Evolutionary conservation across 2,329 filamentous ascomycete species (phyloP).

Genomic region (Sordariomycetes sp.): DNA sequence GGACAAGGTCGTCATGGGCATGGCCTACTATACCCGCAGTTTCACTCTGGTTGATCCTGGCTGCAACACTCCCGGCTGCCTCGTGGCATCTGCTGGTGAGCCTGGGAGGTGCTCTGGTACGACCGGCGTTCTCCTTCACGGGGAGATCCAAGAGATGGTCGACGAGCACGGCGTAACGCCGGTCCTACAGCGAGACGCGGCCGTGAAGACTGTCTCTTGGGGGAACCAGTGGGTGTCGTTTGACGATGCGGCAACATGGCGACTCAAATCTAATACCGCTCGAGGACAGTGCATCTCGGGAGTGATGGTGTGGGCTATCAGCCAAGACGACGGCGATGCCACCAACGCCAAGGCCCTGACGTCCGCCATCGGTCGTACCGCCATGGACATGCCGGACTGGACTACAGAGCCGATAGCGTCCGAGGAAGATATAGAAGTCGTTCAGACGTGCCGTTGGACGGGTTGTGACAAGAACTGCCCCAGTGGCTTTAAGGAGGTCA

Average conservation of each 20-base stretch:
- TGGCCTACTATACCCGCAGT: conserved; percentile 26
- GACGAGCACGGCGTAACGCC: background rate
- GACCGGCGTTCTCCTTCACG: conserved; percentile 18
- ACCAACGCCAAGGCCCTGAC: background rate
- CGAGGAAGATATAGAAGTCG: background rate
- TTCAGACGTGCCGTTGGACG: background rate
- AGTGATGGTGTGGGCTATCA: conserved; percentile 17
- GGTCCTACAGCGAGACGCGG: background rate
- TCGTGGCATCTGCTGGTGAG: conserved; percentile 6
- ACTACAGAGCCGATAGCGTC: background rate
- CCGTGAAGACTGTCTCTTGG: conserved; percentile 11
- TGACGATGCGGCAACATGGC: conserved; percentile 17
- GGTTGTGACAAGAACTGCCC: background rate
- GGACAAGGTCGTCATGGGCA: conserved; percentile 26
- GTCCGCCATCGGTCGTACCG: background rate
- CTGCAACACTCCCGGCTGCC: conserved; percentile 8
- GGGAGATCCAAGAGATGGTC: conserved; percentile 17
- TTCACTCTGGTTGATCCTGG: conserved; percentile 7
- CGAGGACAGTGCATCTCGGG: conserved; percentile 12
- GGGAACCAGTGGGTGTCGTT: conserved; percentile 26
- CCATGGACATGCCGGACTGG: background rate
- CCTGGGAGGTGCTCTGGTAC: conserved; percentile 13
- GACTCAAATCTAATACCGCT: conserved; percentile 10
- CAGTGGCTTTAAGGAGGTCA: background rate
- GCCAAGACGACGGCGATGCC: conserved; percentile 9